Evolutionary conservation across 2,329 filamentous ascomycete species (phyloP).

Genomic region (Beauveria bassiana): DNA sequence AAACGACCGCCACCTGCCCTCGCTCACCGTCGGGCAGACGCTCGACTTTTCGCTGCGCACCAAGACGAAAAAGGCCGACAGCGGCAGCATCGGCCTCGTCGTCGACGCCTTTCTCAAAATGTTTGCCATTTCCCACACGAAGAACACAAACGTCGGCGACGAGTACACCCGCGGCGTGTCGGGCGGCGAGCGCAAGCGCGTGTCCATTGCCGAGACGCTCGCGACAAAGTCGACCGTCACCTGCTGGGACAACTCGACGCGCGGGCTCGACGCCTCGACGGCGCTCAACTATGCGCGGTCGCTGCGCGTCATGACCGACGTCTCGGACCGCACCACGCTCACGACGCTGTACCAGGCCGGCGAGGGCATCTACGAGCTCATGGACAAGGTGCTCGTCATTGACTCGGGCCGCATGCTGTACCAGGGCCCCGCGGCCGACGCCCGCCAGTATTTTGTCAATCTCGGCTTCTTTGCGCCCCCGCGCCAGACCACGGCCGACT

Average conservation of each 20-base stretch:
- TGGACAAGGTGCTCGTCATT: constrained; percentile 77
- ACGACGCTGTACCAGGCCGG: constrained; percentile 37
- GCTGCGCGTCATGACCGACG: constrained; percentile 65
- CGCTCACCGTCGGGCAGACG: constrained; percentile 70
- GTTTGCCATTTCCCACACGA: constrained; percentile 71
- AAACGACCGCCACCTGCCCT: constrained; percentile 68
- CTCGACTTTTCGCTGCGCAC: constrained; percentile 67
- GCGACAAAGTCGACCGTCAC: constrained; percentile 66
- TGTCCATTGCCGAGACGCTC: constrained; percentile 70
- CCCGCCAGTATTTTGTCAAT: constrained; percentile 61
- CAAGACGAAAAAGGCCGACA: constrained; percentile 63
- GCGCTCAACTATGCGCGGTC: constrained; percentile 70
- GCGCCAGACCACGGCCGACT: constrained; percentile 66
- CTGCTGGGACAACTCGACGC: constrained; percentile 73
- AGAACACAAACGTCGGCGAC: constrained; percentile 68
- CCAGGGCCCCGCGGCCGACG: constrained; percentile 56
- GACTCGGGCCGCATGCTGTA: constrained; percentile 62
- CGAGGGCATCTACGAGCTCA: constrained; percentile 39
- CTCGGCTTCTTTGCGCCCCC: constrained; percentile 66
- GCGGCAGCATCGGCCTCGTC: constrained; percentile 57
- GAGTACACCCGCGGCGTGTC: constrained; percentile 64
- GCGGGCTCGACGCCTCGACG: constrained; percentile 72
- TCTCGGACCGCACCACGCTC: constrained; percentile 52
- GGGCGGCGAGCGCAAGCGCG: constrained; percentile 74
- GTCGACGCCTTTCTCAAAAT: constrained; percentile 65